Base-by-base conservation (phyloP, 2,329 filamentous ascomycete species). In the Mycocentrospora acerina region DNA sequence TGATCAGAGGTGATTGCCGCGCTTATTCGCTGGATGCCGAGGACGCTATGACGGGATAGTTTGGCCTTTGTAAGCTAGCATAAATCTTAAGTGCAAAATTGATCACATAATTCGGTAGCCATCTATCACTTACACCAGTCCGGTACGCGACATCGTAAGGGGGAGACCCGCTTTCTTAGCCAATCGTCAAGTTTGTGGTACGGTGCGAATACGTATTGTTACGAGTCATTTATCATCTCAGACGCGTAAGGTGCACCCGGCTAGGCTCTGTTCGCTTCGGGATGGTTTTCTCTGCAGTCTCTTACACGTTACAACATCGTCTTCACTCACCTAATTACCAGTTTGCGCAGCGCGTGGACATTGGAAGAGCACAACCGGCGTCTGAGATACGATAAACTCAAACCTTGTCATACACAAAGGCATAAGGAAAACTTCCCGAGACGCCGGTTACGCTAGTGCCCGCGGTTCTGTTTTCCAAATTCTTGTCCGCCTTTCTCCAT, bases 191-290 rank as follows among this genome's bases (percentile, higher is more conserved):
- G 19, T 22, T 22, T n/a, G n/a, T n/a, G n/a, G n/a, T n/a, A n/a
- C n/a, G n/a, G n/a, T n/a, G n/a, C n/a, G n/a, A n/a, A n/a, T n/a
- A n/a, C n/a, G 19, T 52, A 56, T 47, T 54, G 52, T 51, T 47
- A 44, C 57, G 57, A 60, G 57, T 60, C 57, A 57, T 57, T 35
- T 26, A 27, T 37, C 33, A 11, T 33, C 31, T 40, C 32, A 29
- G 51, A 51, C 53, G 53, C 55, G 55, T 58, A 54, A 49, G 48
- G 40, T 40, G 38, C 25, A 41, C 45, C 51, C 44, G 49, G 46
- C 44, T 40, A 45, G 32, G 38, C 37, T 27, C 33, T 40, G 49
- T 50, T 48, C 46, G 43, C 51, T 48, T 39, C 37, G 38, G 27
- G 35, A 22, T 29, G 24, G 28, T 45, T 37, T 42, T 13, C 4